Conservation (phyloP, 805 yeast genomes). For the Pichia paraexigua region DNA sequence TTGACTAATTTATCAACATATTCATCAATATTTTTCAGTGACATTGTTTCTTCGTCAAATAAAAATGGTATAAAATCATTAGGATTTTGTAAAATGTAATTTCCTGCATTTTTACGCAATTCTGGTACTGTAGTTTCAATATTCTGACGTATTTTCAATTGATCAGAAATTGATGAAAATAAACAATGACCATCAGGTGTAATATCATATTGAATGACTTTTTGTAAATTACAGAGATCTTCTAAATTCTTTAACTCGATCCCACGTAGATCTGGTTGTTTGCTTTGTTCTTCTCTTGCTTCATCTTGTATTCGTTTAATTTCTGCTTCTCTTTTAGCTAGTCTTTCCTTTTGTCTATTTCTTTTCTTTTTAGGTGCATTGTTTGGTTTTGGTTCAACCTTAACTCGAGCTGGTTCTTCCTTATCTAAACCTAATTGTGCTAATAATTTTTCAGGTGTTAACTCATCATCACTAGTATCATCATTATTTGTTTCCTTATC, state of each 20-base stretch:
- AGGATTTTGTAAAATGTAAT: constrained; percentile 53
- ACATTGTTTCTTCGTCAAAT: constrained; percentile 69
- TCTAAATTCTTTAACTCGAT: constrained; percentile 65
- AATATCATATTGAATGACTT: constrained; percentile 57
- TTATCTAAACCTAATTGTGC: constrained; percentile 34
- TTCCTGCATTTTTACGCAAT: constrained; percentile 58
- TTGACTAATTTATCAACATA: constrained; percentile 60
- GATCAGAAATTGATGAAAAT: constrained; percentile 80
- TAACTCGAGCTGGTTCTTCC: constrained; percentile 1
- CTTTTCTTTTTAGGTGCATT: constrained; percentile 33
- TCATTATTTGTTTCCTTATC: constrained; percentile 21
- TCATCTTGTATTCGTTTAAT: constrained; percentile 52
- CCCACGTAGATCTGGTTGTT: constrained; percentile 57
- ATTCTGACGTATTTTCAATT: constrained; percentile 48
- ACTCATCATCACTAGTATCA: constrained; percentile 47
- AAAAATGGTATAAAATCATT: constrained; percentile 75
- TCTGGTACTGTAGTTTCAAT: constrained; percentile 35
- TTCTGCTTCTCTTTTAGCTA: constrained; percentile 70
- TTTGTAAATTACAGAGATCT: constrained; percentile 39
- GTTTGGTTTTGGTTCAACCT: not conserved
- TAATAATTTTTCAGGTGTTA: constrained; percentile 56
- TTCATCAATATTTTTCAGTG: constrained; percentile 52
- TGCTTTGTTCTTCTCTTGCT: constrained; percentile 63
- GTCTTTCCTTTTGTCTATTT: constrained; percentile 77
- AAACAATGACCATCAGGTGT: constrained; percentile 92